Evolutionary conservation across 2,329 filamentous ascomycete species (phyloP), one percentile per base, ranked within the genome.

Genomic region (Nemania sp.): DNA sequence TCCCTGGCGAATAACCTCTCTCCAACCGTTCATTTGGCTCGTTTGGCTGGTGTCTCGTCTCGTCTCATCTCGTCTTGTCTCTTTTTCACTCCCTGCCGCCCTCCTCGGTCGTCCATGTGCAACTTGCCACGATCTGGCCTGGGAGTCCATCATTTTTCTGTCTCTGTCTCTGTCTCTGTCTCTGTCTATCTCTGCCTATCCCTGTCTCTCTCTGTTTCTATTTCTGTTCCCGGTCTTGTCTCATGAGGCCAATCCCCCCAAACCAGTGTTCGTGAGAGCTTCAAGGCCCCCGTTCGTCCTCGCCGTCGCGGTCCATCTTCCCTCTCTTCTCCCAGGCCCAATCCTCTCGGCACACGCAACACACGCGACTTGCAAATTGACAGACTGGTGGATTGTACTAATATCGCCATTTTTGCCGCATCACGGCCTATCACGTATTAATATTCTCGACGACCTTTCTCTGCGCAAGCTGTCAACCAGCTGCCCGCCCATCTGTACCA

Each of bases 1-100:
- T 65, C 59, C 57, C 59, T 21, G 21, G 35, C 63, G 51, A 59
- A 57, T 59, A 45, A 58, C 50, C 54, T 54, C 40, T 55, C 57
- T 60, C 58, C 54, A 61, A 49, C 60, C 25, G 48, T 47, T 34
- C 51, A 39, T 50, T 37, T 54, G 47, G 46, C 29, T 37, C 25
- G 45, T 34, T 20, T n/a, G 46, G 34, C 34, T 13, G 34, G 34
- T 35, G 13, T 7, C 13, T 13, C 50, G 45, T 51, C 57, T 50
- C 25, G 37, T 50, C 54, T 57, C 39, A 4, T 39, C 35, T 29
- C 46, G 39, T 57, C 40, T 57, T 34, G 47, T 42, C 29, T 49
- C 35, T 57, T 39, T 50, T 29, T 50, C n/a, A n/a, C n/a, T 54
- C 53, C 45, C 49, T 58, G 46, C 58, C 47, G 54, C 47, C 51